Evolutionary conservation across 2,329 filamentous ascomycete genomes (phyloP).

Genomic region (Rutstroemia sydowiana): DNA sequence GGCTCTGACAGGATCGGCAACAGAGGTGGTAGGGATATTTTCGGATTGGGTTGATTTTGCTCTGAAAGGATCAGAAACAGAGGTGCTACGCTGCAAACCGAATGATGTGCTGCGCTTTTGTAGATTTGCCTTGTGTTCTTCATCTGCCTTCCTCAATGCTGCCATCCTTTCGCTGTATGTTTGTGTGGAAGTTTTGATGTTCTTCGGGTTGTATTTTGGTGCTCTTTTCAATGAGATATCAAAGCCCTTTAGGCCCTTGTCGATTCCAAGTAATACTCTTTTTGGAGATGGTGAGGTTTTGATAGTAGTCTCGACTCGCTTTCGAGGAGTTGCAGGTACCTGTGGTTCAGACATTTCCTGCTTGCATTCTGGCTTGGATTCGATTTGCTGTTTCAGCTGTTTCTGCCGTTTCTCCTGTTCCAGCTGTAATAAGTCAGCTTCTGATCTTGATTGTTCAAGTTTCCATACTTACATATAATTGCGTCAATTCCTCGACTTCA

Average conservation of each 20-base stretch:
- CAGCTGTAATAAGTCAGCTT: too few species aligned
- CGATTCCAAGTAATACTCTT: slow-evolving; percentile 75
- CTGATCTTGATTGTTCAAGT: slow-evolving; percentile 22
- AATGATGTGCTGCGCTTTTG: slow-evolving; percentile 50
- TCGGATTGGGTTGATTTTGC: too few species aligned
- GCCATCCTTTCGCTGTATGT: slow-evolving; percentile 82
- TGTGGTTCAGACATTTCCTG: slow-evolving; percentile 24
- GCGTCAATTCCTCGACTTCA: neutral
- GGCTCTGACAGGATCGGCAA: slow-evolving; percentile 34
- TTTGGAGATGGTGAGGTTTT: slow-evolving; percentile 65
- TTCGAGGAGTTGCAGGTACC: slow-evolving; percentile 67
- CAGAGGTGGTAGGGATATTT: too few species aligned
- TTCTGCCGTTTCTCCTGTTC: too few species aligned
- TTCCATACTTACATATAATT: neutral
- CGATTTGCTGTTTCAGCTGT: neutral
- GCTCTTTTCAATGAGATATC: slow-evolving; percentile 81
- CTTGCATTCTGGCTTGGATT: slow-evolving; percentile 10
- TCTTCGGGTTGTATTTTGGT: slow-evolving; percentile 38
- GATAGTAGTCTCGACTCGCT: slow-evolving; percentile 42
- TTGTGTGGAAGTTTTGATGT: slow-evolving; percentile 22
- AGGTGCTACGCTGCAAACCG: too few species aligned
- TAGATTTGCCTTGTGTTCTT: slow-evolving; percentile 41
- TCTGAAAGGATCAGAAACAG: slow-evolving; percentile 36
- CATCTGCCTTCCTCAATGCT: slow-evolving; percentile 54
- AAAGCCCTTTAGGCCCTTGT: slow-evolving; percentile 73